Base-by-base conservation (phyloP, 108 stramenopile genomes). In the Bacterosira constricta region DNA sequence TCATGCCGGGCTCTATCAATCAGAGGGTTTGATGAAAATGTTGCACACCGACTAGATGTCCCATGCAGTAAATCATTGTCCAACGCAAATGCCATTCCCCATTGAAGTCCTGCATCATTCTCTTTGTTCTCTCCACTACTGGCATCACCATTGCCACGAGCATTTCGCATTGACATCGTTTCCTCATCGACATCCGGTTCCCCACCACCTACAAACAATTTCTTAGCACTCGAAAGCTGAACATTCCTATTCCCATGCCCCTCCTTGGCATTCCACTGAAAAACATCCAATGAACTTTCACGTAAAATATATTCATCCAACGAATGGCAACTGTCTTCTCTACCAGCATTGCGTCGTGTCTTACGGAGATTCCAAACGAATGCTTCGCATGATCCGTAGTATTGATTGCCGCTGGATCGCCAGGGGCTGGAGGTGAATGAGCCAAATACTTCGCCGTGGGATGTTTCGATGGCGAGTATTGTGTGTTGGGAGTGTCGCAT, bases 291-390 rank as follows among this genome's bases (percentile, higher is more conserved):
- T 13, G 63, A 50, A 55, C 63, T 73, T 57, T 73, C 72, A 54
- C 63, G 35, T 34, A 73, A 51, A 1, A 70, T 60, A 21, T 70
- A 70, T 42, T 70, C 69, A 31, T 70, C 69, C n/a, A 67, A 41
- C 1, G 66, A 55, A 11, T 3, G 27, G 17, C 53, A 67, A 29
- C 29, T 1, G n/a, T 42, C 25, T 41, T 44, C 53, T 3, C 35
- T 32, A 25, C 12, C 36, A 13, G 47, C 32, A 38, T 68, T 11
- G 54, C 58, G 5, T 35, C 85, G 79, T 11, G 64, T 56, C 34
- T 75, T 80, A 21, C 81, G 81, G 30, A 90, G 39, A 27, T 77
- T 71, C 89, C 89, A 90, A n/a, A 90, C 55, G 59, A 90, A 90
- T 3, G 85, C 69, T 61, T 87, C 89, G 8, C 74, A 75, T 27